Base-by-base conservation (phyloP, 2,329 filamentous ascomycete genomes). In the Parafenestella ontariensis region DNA sequence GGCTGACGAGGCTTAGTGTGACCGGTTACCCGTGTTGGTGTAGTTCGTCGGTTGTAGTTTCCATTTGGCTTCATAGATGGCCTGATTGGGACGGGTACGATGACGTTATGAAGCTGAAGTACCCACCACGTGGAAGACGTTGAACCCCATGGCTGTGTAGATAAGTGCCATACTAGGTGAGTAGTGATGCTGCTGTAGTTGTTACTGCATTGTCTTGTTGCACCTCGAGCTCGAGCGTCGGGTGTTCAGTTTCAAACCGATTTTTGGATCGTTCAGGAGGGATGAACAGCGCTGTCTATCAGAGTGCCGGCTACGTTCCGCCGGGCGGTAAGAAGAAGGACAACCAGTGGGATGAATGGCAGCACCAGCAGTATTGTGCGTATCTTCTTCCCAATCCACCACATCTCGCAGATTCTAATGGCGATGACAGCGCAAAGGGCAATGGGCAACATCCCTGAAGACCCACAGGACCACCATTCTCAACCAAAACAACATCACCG, bases 21-120 rank as follows among this genome's bases (percentile, higher is more conserved):
- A 29, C 54, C 44, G 41, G 41, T 47, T 52, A 54, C 41, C 54
- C 44, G 51, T 49, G 37, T 49, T 48, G n/a, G n/a, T n/a, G n/a
- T n/a, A 46, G 46, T 31, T 24, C 36, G 41, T 21, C 36, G 21
- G 15, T 45, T 42, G 43, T n/a, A 15, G 11, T 28, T 24, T 29
- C 46, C 36, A 42, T 40, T 49, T 23, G 50, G 40, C 41, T 50
- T 29, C 23, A 33, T 13, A 15, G 31, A 15, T 20, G n/a, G 36
- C 46, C 42, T 56, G 52, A 51, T 56, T 58, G 52, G 52, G 39
- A 37, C 50, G 29, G 39, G 10, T 36, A 48, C 47, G 20, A 62
- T 62, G 59, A 62, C 41, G 46, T 3, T 28, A 39, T 31, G 21
- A 40, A 13, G 13, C 13, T 39, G 11, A 17, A 40, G 26, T 39